Conservation (phyloP, 805 yeast species). For the Pachysolen tannophilus region DNA sequence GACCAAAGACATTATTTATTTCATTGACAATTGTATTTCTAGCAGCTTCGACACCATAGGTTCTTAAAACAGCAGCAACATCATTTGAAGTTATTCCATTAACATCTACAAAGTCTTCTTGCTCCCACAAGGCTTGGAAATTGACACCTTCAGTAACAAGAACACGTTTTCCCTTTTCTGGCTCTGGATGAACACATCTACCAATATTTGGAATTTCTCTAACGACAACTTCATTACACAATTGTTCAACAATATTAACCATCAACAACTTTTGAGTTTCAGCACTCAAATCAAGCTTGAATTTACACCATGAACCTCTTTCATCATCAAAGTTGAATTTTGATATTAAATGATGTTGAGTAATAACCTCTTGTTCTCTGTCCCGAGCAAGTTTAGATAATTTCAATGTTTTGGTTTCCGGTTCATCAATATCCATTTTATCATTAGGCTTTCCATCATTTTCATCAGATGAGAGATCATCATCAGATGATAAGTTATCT, state of each 20-base stretch:
- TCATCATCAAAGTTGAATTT: constrained; percentile 86
- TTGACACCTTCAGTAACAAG: constrained; percentile 97
- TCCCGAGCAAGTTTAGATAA: constrained; percentile 63
- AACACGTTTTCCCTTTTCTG: constrained; percentile 62
- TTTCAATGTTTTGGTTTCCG: constrained; percentile 16
- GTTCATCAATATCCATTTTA: constrained; percentile 28
- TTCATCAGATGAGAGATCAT: constrained; percentile 26
- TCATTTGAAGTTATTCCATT: constrained; percentile 89
- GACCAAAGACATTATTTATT: constrained; percentile 90
- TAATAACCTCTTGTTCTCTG: constrained; percentile 77
- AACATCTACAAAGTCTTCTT: constrained; percentile 85
- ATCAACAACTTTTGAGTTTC: constrained; percentile 87
- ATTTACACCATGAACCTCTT: constrained; percentile 87
- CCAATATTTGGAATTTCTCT: constrained; percentile 89
- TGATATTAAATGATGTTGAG: constrained; percentile 65
- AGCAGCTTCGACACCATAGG: constrained; percentile 99
- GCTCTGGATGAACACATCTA: constrained; percentile 79
- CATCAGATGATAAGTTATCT: constrained; percentile 35
- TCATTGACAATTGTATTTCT: constrained; percentile 95
- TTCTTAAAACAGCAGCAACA: constrained; percentile 78
- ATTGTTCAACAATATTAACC: constrained; percentile 93
- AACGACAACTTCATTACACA: constrained; percentile 84
- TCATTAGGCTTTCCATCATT: constrained; percentile 31
- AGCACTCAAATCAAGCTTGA: constrained; percentile 74
- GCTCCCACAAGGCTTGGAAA: constrained; percentile 97